Conservation (phyloP, 768 basidiomycete species). For the Cyclocybe cylindracea region DNA sequence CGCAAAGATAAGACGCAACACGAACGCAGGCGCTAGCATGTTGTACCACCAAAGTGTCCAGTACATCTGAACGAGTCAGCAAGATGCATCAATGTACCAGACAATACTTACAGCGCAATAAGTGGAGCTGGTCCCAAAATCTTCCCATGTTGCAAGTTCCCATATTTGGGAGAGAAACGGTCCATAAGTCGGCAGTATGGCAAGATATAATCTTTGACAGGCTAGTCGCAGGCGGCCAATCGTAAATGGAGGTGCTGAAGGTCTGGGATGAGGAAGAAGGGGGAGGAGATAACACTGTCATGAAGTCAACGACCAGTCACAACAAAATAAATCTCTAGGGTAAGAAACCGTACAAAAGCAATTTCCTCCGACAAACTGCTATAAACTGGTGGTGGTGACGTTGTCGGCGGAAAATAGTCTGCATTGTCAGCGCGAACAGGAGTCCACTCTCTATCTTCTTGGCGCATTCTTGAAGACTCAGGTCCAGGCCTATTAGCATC, state of each 20-base stretch:
- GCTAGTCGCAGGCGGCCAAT: constrained; percentile 53
- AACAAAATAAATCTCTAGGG: background rate
- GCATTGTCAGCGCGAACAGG: background rate
- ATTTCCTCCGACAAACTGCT: constrained; percentile 25
- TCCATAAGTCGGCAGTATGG: constrained; percentile 48
- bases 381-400: background rate
- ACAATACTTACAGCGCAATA: constrained; percentile 51
- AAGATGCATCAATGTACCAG: background rate
- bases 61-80: constrained; percentile 42
- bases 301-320: background rate
- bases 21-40: constrained; percentile 51
- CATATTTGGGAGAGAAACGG: constrained; percentile 40
- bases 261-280: constrained; percentile 41
- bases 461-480: background rate
- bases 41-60: constrained; percentile 69
- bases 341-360: constrained; percentile 21
- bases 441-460: constrained; percentile 16
- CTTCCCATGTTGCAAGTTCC: constrained; percentile 56
- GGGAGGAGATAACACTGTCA: constrained; percentile 44
- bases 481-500: no score
- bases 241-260: constrained; percentile 48
- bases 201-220: constrained; percentile 56
- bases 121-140: constrained; percentile 43
- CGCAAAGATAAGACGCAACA: constrained; percentile 47
- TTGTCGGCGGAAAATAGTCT: background rate